phyloP scores from a whole-genome alignment of 257 asterid genomes.

The Henckelia pumila region DNA sequence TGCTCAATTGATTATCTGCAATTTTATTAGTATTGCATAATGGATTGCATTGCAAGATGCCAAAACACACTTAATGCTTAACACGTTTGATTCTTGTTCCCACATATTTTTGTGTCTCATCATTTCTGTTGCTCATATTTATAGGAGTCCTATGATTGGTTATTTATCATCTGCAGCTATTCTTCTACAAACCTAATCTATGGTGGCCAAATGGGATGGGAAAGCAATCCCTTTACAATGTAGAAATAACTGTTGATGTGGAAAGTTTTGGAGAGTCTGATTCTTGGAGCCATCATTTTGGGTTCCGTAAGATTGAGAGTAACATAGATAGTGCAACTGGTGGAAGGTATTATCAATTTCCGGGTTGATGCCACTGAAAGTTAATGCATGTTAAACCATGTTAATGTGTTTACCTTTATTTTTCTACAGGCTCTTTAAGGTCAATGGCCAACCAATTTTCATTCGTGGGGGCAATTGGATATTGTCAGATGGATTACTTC shows the following conservation, averaged over 20 bases:
- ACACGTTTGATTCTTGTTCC: not conserved
- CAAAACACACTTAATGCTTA: not conserved
- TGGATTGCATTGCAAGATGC: not conserved
- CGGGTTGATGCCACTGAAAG: conserved; percentile 13
- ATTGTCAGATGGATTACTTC: conserved; percentile 88
- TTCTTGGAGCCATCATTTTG: conserved; percentile 77
- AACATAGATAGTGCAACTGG: conserved; percentile 74
- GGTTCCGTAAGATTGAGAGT: conserved; percentile 90
- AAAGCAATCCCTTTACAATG: conserved; percentile 76
- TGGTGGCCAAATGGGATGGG: conserved; percentile 99
- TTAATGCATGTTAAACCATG: conserved; percentile 12
- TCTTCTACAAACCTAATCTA: conserved; percentile 79
- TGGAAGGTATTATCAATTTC: conserved; percentile 64
- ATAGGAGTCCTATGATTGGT: conserved; percentile 13
- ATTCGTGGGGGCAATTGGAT: conserved; percentile 99
- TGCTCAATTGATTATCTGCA: not conserved
- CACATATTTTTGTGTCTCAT: not conserved
- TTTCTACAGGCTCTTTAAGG: conserved; percentile 72
- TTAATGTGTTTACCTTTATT: conserved; percentile 23
- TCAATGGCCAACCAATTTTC: conserved; percentile 84
- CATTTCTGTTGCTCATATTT: conserved; percentile 1
- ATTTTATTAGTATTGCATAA: not conserved
- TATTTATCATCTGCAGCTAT: conserved; percentile 47
- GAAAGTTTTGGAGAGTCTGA: conserved; percentile 81
- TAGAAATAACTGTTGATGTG: conserved; percentile 71